Base-by-base conservation (phyloP, 805 yeast genomes). In the Candida vartiovaarae region DNA sequence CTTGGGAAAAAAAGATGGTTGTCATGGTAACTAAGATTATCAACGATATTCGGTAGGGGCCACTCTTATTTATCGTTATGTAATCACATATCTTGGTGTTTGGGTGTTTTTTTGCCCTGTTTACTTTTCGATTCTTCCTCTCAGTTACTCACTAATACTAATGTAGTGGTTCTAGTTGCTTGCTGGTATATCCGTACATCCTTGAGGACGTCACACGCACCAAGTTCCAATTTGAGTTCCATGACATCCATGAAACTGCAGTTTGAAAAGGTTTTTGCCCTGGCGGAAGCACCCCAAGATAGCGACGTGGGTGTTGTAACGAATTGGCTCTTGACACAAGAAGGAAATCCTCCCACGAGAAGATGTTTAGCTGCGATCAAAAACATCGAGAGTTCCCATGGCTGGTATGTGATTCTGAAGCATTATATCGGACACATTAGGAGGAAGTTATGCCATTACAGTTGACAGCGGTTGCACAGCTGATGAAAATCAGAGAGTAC, bases 301-400 rank as follows among this genome's bases (percentile, higher is more conserved):
- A 46, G 54, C 10, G 57, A 58, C 32, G 35, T 48, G 8, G 57
- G 54, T 15, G 36, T 52, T 7, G 53, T 50, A 5, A 34, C 54
- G 1, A 20, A 50, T 33, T 58, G 62, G 62, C 45, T 58, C 3
- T 37, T 53, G 15, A 47, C 49, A 34, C 60, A 56, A 36, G 39
- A 28, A 7, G 54, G 49, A 33, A 47, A 47, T 29, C 57, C 53
- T 11, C 62, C 62, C 4, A 39, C 54, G 5, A 55, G 48, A 31
- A 40, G 62, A 15, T 49, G 52, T 2, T 42, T 41, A 34, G 42
- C 50, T 1, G 59, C 61, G 5, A 28, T 58, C 6, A 58, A 51
- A 39, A 30, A 44, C 4, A 27, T 53, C 5, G 32, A 44, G 3
- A 42, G 38, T 5, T 3, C 45, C 5, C 8, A 30, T 10, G 9